These are phyloP conservation scores for Crassisporium funariophilum DNA, from an alignment of 768 basidiomycete species.

Conservation along the genomic window DNA sequence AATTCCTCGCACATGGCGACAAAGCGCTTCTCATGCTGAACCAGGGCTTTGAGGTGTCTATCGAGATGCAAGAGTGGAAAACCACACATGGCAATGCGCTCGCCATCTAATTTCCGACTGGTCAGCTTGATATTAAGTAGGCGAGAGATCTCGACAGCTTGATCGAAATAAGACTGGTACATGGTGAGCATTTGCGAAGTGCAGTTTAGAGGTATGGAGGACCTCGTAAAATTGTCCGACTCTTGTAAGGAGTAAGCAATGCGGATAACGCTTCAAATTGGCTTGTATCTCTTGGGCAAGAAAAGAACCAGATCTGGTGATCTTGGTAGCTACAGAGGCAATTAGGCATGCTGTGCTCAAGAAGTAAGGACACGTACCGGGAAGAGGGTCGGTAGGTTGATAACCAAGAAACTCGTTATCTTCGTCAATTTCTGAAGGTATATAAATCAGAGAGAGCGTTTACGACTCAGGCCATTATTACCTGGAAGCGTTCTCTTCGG, in stretches of 20 bases:
- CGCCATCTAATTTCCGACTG: constrained; percentile 70
- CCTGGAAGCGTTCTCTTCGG: no score
- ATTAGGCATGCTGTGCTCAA: neutral
- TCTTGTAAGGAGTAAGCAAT: constrained; percentile 87
- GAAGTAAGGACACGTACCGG: neutral
- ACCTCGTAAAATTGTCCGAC: constrained; percentile 98
- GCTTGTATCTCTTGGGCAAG: constrained; percentile 71
- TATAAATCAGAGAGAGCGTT: no score
- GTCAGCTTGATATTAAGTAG: constrained; percentile 85
- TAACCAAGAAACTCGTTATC: no score
- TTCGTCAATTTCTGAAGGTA: no score
- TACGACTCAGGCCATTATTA: no score
- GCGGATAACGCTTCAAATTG: constrained; percentile 78
- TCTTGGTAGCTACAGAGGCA: constrained; percentile 11
- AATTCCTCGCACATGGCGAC: constrained; percentile 97
- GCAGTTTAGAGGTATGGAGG: constrained; percentile 10
- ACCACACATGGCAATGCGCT: constrained; percentile 81
- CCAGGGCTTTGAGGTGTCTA: constrained; percentile 83
- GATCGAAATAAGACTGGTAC: constrained; percentile 88
- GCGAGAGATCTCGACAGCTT: constrained; percentile 76
- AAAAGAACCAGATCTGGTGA: constrained; percentile 35
- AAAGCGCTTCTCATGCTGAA: constrained; percentile 80
- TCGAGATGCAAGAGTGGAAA: constrained; percentile 87
- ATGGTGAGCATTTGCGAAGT: constrained; percentile 6
- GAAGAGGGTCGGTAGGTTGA: neutral